These are phyloP conservation scores for Vaccinium darrowii DNA, from an alignment of 148 eudicot species.

Conservation along the genomic window DNA sequence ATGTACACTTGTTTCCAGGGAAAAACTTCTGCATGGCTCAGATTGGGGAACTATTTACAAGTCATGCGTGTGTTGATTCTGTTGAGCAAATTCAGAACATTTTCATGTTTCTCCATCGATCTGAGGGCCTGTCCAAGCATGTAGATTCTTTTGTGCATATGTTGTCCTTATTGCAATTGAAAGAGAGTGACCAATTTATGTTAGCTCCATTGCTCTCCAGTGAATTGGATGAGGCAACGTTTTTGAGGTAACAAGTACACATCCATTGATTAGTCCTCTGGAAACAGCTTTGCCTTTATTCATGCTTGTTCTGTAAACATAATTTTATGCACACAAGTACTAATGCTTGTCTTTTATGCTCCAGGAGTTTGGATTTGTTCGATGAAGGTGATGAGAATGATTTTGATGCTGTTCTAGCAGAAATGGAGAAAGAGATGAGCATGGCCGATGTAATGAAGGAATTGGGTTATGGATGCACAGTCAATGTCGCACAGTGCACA, in stretches of 20 bases:
- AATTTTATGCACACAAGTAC: not conserved
- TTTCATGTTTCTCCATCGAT: slow-evolving; percentile 69
- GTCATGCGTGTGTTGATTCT: slow-evolving; percentile 44
- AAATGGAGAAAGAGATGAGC: slow-evolving; percentile 86
- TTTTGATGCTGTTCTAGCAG: slow-evolving; percentile 75
- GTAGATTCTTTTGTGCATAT: slow-evolving; percentile 78
- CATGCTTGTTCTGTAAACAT: not conserved
- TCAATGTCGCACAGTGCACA: slow-evolving; percentile 72
- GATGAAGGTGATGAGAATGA: slow-evolving; percentile 59
- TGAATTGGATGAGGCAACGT: slow-evolving; percentile 47
- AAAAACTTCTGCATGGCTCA: slow-evolving; percentile 78
- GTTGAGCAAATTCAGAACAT: slow-evolving; percentile 69
- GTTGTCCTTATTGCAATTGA: slow-evolving; percentile 54
- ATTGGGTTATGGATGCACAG: slow-evolving; percentile 88
- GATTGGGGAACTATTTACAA: slow-evolving; percentile 56
- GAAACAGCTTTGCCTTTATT: not conserved
- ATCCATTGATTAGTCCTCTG: not conserved
- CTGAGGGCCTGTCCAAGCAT: slow-evolving; percentile 77
- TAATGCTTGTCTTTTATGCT: slow-evolving; percentile 10
- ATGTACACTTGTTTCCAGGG: slow-evolving; percentile 50
- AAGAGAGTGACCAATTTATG: slow-evolving; percentile 49
- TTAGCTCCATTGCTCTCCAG: slow-evolving; percentile 65
- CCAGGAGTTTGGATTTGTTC: slow-evolving; percentile 62
- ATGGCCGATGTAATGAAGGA: slow-evolving; percentile 86
- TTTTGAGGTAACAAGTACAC: slow-evolving; percentile 48